phyloP scores from a whole-genome alignment of 306 rosid genomes.

The Castanospermum australe region DNA sequence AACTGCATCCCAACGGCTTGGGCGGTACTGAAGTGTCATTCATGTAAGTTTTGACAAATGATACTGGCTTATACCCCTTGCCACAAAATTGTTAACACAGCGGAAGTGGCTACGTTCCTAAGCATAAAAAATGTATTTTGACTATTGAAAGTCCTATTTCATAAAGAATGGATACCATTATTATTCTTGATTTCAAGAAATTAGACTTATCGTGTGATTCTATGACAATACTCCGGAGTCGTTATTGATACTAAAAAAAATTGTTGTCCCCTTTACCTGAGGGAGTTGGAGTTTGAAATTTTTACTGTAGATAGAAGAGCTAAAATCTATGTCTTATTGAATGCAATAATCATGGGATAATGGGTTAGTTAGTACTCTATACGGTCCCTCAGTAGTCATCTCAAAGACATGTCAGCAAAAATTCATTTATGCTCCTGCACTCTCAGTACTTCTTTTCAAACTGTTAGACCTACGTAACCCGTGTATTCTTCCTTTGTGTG shows the following conservation, averaged over 20 bases:
- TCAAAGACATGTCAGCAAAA: slow-evolving; percentile 24
- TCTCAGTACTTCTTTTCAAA: slow-evolving; percentile 26
- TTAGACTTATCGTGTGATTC: no score
- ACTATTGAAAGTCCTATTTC: no score
- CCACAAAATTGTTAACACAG: no score
- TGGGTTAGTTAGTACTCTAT: not conserved
- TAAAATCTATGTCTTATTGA: slow-evolving; percentile 19
- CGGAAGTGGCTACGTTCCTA: no score
- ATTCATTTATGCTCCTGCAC: slow-evolving; percentile 22
- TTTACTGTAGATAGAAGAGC: slow-evolving; percentile 9
- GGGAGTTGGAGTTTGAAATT: not conserved
- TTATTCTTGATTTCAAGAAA: no score
- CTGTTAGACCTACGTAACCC: slow-evolving; percentile 11
- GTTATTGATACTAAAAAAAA: no score
- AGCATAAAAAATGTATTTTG: no score
- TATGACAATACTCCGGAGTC: no score
- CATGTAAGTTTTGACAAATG: slow-evolving; percentile 4
- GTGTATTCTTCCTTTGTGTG: slow-evolving; percentile 15
- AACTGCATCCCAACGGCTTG: slow-evolving; percentile 8
- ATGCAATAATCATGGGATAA: slow-evolving; percentile 6
- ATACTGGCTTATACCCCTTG: not conserved
- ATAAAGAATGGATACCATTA: no score
- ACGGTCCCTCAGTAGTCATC: not conserved
- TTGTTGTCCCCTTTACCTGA: not conserved
- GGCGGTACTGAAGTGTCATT: not conserved